Evolutionary conservation across 768 basidiomycete species (phyloP).

Genomic region (Boletus vinaceobasis): DNA sequence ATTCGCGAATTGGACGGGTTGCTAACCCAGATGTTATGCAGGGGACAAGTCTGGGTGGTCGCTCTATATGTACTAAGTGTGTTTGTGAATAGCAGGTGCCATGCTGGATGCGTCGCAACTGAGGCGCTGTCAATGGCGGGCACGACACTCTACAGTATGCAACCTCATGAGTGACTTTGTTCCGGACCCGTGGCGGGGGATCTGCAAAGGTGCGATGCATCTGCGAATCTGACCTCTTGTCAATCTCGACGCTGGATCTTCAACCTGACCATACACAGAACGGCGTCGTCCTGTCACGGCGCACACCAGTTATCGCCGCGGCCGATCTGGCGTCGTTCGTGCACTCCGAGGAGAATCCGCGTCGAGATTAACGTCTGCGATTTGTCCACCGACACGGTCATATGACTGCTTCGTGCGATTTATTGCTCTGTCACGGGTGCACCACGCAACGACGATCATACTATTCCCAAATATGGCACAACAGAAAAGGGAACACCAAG

Average conservation of each 20-base stretch:
- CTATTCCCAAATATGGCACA: background rate
- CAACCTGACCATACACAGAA: conserved; percentile 7
- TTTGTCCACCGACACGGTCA: too few relatives aligned
- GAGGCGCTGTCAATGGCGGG: too few relatives aligned
- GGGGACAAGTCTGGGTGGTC: too few relatives aligned
- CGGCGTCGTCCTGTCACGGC: conserved; percentile 17
- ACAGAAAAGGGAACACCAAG: background rate
- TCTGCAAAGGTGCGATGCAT: conserved; percentile 23
- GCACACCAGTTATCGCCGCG: conserved; percentile 22
- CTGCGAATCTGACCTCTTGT: conserved; percentile 21
- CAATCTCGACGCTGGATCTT: conserved; percentile 24
- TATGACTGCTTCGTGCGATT: background rate
- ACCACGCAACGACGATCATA: conserved; percentile 19
- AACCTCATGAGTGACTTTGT: too few relatives aligned
- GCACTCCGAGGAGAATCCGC: conserved; percentile 26
- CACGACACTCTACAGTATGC: too few relatives aligned
- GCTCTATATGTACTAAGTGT: conserved; percentile 22
- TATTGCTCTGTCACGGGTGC: too few relatives aligned
- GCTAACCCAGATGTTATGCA: too few relatives aligned
- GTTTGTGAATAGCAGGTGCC: too few relatives aligned
- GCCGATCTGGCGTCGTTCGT: conserved; percentile 17
- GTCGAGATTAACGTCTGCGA: conserved; percentile 29
- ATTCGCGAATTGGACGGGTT: too few relatives aligned
- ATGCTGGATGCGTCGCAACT: too few relatives aligned
- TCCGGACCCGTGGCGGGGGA: conserved; percentile 17